Evolutionary conservation across 164 flowering plant genomes (phyloP), one percentile per base, ranked within the genome.

Genomic region (Aristolochia contorta): DNA sequence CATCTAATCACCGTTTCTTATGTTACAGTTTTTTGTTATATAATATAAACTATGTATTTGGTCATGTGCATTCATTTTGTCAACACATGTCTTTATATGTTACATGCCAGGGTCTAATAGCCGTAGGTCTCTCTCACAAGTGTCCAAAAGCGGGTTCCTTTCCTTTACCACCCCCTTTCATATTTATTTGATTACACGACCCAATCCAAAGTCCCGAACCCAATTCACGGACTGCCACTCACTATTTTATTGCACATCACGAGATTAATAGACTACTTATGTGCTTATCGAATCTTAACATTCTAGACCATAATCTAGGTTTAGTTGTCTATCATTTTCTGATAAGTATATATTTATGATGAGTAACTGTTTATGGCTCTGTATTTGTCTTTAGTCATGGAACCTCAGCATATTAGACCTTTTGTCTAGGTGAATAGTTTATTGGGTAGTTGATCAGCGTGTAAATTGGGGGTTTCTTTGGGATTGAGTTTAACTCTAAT

Each of bases 111-210:
- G 37, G 16, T 46, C 27, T 19, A 69, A 60, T 66, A 67, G 65
- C 71, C 71, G 58, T 71, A 41, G 60, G 30, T 5, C 30, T 27
- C 49, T 67, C 66, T 77, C 76, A 81, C 69, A 21, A 50, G 4
- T 9, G 14, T 53, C 25, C 25, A 16, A 12, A 21, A 21, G 4
- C 16, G 1, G 14, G 3, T 53, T 53, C 27, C 1, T 2, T 6
- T 52, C 55, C 16, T 47, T 60, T 43, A 72, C 64, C n/a, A n/a
- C n/a, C n/a, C n/a, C n/a, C n/a, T n/a, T n/a, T n/a, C n/a, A n/a
- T n/a, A n/a, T n/a, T 37, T 78, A 79, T 74, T 78, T 71, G 69
- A 75, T 74, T 75, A 61, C 64, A 72, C 74, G 84, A 77, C 80
- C 63, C 60, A 61, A 67, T 67, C 60, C 57, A 16, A 70, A 45